Base-by-base conservation (phyloP, 164 flowering plant species). In the Liquidambar formosana region DNA sequence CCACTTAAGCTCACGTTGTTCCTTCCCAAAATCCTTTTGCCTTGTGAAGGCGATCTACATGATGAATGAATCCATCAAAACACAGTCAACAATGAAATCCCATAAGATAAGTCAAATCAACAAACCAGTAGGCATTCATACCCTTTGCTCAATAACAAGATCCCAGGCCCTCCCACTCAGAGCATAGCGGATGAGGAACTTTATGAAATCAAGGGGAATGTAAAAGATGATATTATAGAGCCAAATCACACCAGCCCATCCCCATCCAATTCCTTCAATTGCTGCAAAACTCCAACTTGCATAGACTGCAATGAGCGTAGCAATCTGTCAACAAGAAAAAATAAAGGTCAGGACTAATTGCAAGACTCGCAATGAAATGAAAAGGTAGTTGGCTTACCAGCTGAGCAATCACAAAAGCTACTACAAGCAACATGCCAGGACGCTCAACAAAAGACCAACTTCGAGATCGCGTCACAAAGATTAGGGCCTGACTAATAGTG, bases 161-260 rank as follows among this genome's bases (percentile, higher is more conserved):
- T 90, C 91, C 97, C 97, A 92, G 33, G 97, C 97, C 75, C 79
- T 82, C 26, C 97, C 97, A 68, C 96, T 90, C 45, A 90, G 68
- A 63, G 88, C 83, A 75, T 92, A 92, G 45, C 96, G 89, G 53
- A 76, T 84, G 13, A 81, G 52, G 77, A 92, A 89, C 74, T 92
- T 90, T 15, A 92, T 80, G 64, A 85, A 41, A 73, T 92, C 97
- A 62, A 90, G 97, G 0, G 94, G 94, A 71, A 92, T 58, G 79
- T 92, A 92, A 82, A 71, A 75, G 62, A 90, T 73, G 67, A 92
- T 68, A 65, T 88, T 90, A 56, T 88, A 92, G 46, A 92, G 85
- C 97, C 97, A 92, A 56, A 90, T 81, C 21, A 92, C 93, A 43
- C 96, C 95, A 51, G 97, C 95, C 97, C 97, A 92, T 64, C 94